Conservation (phyloP, 2,329 filamentous ascomycete genomes). For the Alternaria dauci region DNA sequence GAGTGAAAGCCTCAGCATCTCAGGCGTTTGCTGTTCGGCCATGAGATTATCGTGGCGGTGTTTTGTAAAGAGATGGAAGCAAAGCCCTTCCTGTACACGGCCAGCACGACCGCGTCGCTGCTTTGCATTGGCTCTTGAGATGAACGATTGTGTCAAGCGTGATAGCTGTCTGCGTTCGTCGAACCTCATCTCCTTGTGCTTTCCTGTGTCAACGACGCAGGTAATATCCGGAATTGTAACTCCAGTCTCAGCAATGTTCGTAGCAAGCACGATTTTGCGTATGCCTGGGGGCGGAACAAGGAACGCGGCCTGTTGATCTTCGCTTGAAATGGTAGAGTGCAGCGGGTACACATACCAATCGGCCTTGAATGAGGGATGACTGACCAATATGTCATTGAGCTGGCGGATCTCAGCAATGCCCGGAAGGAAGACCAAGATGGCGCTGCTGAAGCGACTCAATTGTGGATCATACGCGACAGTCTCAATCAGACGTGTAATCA, state of each 20-base stretch:
- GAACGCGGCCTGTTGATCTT: conserved; percentile 96
- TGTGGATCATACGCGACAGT: conserved; percentile 75
- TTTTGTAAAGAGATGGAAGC: conserved; percentile 95
- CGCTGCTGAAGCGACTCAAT: conserved; percentile 79
- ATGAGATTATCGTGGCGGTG: conserved; percentile 84
- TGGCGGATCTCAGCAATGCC: conserved; percentile 92
- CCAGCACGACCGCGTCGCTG: conserved; percentile 93
- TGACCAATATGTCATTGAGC: conserved; percentile 83
- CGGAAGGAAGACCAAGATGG: conserved; percentile 92
- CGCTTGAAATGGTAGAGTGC: conserved; percentile 93
- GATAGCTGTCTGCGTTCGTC: conserved; percentile 93
- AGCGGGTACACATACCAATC: conserved; percentile 89
- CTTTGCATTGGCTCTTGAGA: conserved; percentile 93
- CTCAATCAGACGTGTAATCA: conserved; percentile 81
- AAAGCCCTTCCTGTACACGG: conserved; percentile 92
- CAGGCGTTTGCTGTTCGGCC: conserved; percentile 91
- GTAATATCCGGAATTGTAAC: conserved; percentile 99
- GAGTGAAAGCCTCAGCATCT: conserved; percentile 91
- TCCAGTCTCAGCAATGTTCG: conserved; percentile 97
- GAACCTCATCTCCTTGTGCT: conserved; percentile 96
- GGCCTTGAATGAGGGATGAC: conserved; percentile 76
- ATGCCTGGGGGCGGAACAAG: conserved; percentile 80
- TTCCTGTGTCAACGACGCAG: conserved; percentile 94
- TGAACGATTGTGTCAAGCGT: conserved; percentile 90
- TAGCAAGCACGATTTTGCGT: conserved; percentile 94